These are phyloP conservation scores for Termitomyces sp. DNA, from an alignment of 768 basidiomycete genomes.

Conservation along the genomic window DNA sequence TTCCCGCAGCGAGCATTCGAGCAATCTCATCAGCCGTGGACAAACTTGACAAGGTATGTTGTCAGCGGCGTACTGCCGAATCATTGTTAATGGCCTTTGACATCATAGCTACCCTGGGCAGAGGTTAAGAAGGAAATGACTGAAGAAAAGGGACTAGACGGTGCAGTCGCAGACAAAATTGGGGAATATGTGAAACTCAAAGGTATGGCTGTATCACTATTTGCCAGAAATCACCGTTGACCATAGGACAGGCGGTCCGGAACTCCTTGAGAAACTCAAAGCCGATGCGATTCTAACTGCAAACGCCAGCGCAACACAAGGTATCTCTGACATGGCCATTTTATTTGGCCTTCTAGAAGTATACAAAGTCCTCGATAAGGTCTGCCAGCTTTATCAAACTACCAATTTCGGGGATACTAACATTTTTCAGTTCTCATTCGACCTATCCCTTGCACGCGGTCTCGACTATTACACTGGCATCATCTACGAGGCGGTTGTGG, in stretches of 20 bases:
- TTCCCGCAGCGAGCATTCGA: conserved; percentile 83
- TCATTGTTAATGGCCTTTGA: neutral
- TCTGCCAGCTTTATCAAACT: conserved; percentile 20
- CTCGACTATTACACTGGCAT: conserved; percentile 99
- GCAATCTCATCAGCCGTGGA: conserved; percentile 95
- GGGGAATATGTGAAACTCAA: conserved; percentile 96
- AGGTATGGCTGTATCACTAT: conserved; percentile 41
- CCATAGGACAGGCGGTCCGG: conserved; percentile 58
- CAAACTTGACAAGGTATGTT: conserved; percentile 89
- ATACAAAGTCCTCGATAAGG: conserved; percentile 76
- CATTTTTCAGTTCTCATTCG: conserved; percentile 77
- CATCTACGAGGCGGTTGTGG: conserved; percentile 94
- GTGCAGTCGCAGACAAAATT: conserved; percentile 82
- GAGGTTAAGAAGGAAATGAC: conserved; percentile 98
- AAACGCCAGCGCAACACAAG: conserved; percentile 73
- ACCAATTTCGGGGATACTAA: neutral
- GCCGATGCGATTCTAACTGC: conserved; percentile 58
- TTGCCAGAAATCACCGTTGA: neutral
- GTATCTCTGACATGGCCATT: conserved; percentile 80
- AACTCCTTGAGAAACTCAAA: conserved; percentile 66
- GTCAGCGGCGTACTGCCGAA: neutral
- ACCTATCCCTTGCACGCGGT: conserved; percentile 94
- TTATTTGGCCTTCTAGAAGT: conserved; percentile 80
- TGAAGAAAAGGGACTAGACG: conserved; percentile 85
- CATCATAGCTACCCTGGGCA: conserved; percentile 68